Conservation (phyloP, 345 rosid genomes). For the Chamaenerion angustifolium region DNA sequence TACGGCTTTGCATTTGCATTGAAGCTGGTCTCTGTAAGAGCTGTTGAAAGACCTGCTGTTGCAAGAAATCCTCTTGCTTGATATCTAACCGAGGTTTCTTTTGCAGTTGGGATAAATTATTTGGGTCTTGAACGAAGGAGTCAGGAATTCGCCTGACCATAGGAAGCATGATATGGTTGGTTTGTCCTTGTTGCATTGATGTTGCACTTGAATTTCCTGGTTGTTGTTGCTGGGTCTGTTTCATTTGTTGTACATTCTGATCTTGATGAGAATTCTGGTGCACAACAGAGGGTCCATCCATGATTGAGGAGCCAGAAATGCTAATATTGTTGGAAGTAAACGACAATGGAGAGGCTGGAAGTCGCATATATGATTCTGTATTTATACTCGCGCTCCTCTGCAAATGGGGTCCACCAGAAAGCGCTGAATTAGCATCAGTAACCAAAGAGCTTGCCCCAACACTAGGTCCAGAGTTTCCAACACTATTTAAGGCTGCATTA, state of each 20-base stretch:
- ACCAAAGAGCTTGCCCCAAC: conserved; percentile 89
- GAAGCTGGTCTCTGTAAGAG: conserved; percentile 75
- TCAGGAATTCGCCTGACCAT: conserved; percentile 52
- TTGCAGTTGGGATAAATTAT: conserved; percentile 45
- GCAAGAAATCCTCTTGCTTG: conserved; percentile 82
- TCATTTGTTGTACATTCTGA: conserved; percentile 40
- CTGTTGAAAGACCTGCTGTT: conserved; percentile 71
- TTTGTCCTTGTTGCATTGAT: conserved; percentile 50
- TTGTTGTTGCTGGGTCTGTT: conserved; percentile 45
- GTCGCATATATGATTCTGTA: conserved; percentile 84
- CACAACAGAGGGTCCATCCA: conserved; percentile 72
- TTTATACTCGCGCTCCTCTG: conserved; percentile 95
- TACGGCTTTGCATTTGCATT: conserved; percentile 59
- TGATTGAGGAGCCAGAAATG: conserved; percentile 77
- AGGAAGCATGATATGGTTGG: conserved; percentile 44
- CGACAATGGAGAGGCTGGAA: conserved; percentile 91
- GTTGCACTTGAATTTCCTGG: conserved; percentile 69
- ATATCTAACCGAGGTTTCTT: conserved; percentile 75
- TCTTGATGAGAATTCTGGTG: conserved; percentile 61
- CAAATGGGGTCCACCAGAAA: conserved; percentile 78
- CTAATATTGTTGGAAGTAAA: conserved; percentile 87
- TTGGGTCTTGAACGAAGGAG: conserved; percentile 62
- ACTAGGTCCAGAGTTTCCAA: conserved; percentile 81
- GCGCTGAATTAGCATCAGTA: conserved; percentile 90
- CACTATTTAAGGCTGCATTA: conserved; percentile 64